Evolutionary conservation across 352 stramenopile genomes (phyloP), one percentile per base, ranked within the genome.

Genomic region (Pythium dissimile): DNA sequence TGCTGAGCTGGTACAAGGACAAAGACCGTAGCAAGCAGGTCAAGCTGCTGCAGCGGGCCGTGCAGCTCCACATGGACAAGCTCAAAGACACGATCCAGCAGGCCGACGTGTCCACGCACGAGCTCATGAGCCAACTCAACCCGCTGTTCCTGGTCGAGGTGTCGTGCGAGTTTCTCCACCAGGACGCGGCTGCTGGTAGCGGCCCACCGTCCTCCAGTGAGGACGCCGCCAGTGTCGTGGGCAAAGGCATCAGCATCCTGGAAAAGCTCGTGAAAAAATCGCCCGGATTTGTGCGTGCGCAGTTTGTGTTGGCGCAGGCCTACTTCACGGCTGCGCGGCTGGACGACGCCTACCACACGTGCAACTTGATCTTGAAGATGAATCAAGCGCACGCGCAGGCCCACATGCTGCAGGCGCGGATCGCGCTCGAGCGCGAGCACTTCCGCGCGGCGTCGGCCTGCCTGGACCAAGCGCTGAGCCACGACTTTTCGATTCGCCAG

Each of bases 71-170:
- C 64, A 88, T 95, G 80, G 74, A 90, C 61, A 82, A 74, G 28
- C 67, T 94, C 39, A 94, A 92, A 39, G 71, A 76, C 20, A 59
- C 60, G 2, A 81, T 89, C 30, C 76, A 88, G 47, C 62, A 73
- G 15, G 72, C 69, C 1, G 73, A 89, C 26, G 66, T 86, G 35
- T 91, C 80, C 11, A 89, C 75, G 0, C 77, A 90, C 59, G 81
- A 91, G 38, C 73, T 81, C 16, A 89, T 91, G 80, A 81, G 71
- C 26, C 59, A 84, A 38, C 67, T 96, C 6, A 94, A 97, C 37
- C 89, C 89, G 6, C 64, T 96, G 30, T 96, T 97, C 55, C 73
- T 96, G 2, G 79, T 96, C 13, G 84, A 97, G 41, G 74, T 97
- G 24, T 84, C 88, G 1, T 77, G 67, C 10, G 90, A 96, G 52